Base-by-base conservation (phyloP, 805 yeast species). In the Lipomyces oligophaga region DNA sequence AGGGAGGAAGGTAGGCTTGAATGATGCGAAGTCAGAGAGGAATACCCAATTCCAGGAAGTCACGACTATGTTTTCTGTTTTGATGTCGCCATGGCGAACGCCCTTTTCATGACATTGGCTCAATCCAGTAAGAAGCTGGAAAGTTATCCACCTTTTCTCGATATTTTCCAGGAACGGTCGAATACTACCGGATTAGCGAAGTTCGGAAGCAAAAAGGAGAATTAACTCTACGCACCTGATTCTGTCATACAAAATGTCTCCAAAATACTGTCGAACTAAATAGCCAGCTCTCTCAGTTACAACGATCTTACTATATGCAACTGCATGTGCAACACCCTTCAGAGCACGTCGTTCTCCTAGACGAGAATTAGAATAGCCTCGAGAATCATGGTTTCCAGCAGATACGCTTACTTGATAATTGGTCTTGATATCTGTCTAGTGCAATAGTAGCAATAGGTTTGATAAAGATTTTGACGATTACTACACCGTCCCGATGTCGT, bases 201-300 rank as follows among this genome's bases (percentile, higher is more conserved):
- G 13, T 7, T 4, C 34, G 40, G n/a, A 18, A 19, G 7, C 38
- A 16, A 27, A 11, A 19, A 10, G 4, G n/a, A n/a, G n/a, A n/a
- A n/a, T n/a, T n/a, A n/a, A n/a, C 24, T 6, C 26, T 13, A 13
- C 54, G 5, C 45, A 58, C 63, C 62, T 76, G 33, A 93, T 71
- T 49, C 97, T 70, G 61, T 93, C 97, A 62, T 88, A 88, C n/a
- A 89, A 68, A 60, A 85, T 89, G 40, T 83, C 79, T 57, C 81
- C 76, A 51, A 86, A 69, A 68, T 78, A 80, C 52, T 90, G 97
- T 43, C 98, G 76, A 39, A 90, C 79, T 37, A 90, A 64, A 67
- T 90, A 93, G 0, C 93, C 95, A 0, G 97, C 97, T 36, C 97
- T 72, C 43, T 84, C 94, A 0, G 96, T 86, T 60, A 89, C 96